Conservation (phyloP, 192 early-diverging fungal species). For the Backusella psychrophila region DNA sequence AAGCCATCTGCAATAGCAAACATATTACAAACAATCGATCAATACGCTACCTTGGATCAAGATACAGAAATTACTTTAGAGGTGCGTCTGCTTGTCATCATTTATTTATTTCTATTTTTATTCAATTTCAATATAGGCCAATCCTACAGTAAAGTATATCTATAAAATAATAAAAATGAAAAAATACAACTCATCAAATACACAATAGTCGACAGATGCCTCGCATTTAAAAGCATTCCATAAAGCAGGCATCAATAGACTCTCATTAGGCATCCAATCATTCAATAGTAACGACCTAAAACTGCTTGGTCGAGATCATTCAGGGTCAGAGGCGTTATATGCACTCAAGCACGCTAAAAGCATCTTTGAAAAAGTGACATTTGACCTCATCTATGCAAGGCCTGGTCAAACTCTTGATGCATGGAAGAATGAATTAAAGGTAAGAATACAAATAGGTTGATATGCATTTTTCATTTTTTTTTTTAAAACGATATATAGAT, state of each 20-base stretch:
- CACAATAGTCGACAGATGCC: conserved; percentile 20
- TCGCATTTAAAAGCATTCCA: conserved; percentile 31
- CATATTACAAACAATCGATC: conserved; percentile 36
- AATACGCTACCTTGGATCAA: conserved; percentile 20
- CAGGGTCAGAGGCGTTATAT: conserved; percentile 36
- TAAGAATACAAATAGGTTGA: background rate
- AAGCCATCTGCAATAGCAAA: conserved; percentile 43
- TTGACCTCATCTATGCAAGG: conserved; percentile 56
- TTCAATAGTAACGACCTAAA: conserved; percentile 38
- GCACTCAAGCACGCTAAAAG: conserved; percentile 39
- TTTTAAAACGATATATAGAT: conserved; percentile 10
- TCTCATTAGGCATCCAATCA: conserved; percentile 54
- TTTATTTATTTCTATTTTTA: background rate
- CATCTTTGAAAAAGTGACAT: conserved; percentile 42
- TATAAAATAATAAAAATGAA: no score
- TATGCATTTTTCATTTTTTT: background rate
- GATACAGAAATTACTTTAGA: conserved; percentile 53
- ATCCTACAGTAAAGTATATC: conserved; percentile 42
- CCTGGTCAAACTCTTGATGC: conserved; percentile 37
- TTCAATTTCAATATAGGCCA: conserved; percentile 35
- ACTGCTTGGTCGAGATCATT: conserved; percentile 45
- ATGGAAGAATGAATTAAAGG: conserved; percentile 44
- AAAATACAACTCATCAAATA: background rate
- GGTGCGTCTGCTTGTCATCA: conserved; percentile 19
- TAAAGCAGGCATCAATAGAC: conserved; percentile 48